Evolutionary conservation across 2,329 filamentous ascomycete species (phyloP), one percentile per base, ranked within the genome.

Genomic region (Ambrosiella cleistominuta): DNA sequence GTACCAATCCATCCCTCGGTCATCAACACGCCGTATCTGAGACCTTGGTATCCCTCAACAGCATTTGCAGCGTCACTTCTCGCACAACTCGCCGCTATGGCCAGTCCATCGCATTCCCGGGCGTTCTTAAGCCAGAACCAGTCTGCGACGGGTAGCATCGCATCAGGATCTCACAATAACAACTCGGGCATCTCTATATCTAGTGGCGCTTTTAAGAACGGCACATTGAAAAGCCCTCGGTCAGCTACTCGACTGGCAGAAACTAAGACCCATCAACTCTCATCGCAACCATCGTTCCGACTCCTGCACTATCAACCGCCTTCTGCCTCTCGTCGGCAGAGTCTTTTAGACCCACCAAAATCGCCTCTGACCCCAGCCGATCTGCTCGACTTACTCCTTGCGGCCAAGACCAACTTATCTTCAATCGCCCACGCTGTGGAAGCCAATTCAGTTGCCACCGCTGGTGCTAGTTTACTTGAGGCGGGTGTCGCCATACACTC

Each of bases 391-490:
- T 83, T 95, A 70, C 83, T 96, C 40, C 81, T 96, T 45, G 83
- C 85, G 37, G 86, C 91, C 7, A 96, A 96, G 68, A 82, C 88
- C 50, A 90, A 90, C 1, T 78, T 97, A 3, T 86, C 86, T 13
- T 88, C 88, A 9, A 89, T 94, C 68, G 81, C 77, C 47, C 82
- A 86, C 61, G 88, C 96, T 56, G 83, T 87, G 67, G 86, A 87
- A 61, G 90, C 89, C 63, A 90, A 93, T 66, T 86, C 94, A 66
- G 82, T 96, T 58, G 85, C 93, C 50, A 88, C 81, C 17, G 75
- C 80, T 12, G 88, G 89, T 3, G 83, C 88, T 39, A 73, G 77
- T 38, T 79, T 87, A 39, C 76, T 95, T 63, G 87, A 95, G 66
- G 85, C 93, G 64, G 83, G 83, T 53, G 83, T 88, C 57, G 75